Evolutionary conservation across 305 asterid species (phyloP), one percentile per base, ranked within the genome.

Genomic region (Nicotiana rustica): DNA sequence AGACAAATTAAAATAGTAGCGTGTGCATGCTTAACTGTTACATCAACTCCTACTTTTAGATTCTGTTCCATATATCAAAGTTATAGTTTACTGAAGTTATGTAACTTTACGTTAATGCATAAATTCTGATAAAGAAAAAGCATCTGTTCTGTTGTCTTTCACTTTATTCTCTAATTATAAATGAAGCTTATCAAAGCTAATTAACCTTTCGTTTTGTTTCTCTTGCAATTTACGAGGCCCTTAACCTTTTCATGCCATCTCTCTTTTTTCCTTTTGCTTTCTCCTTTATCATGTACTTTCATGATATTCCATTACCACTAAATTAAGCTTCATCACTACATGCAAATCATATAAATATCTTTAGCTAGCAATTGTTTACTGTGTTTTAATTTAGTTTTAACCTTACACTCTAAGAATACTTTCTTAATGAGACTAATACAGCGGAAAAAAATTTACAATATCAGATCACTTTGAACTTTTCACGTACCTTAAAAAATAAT

Each of bases 191-290:
- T 82, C 81, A 88, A 86, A 88, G 90, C 77, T 67, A 78, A 41
- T 64, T 68, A 70, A 65, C 71, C 78, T 85, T 85, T 81, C 81
- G 84, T 88, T 70, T 60, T 85, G 57, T 67, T 25, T 81, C 29
- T 82, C 78, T 89, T 88, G 80, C 85, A 75, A 87, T 87, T 89
- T 89, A 84, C 87, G 82, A 81, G 84, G 85, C 66, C 82, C 52
- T 80, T 65, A 80, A 75, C 80, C 85, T 90, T 88, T 86, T 89
- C 55, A 85, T 88, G 87, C 78, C 78, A 70, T 78, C 82, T 84
- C 55, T 84, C 81, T 84, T 83, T 62, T 41, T 79, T 67, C 76
- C 55, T 29, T 76, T 78, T 84, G 80, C 85, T 81, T 67, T 69
- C 83, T 10, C 29, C 84, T 79, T 83, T 82, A 78, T 83, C 81